Conservation (phyloP, 2,329 filamentous ascomycete species). For the Arthrocladium fulminans region DNA sequence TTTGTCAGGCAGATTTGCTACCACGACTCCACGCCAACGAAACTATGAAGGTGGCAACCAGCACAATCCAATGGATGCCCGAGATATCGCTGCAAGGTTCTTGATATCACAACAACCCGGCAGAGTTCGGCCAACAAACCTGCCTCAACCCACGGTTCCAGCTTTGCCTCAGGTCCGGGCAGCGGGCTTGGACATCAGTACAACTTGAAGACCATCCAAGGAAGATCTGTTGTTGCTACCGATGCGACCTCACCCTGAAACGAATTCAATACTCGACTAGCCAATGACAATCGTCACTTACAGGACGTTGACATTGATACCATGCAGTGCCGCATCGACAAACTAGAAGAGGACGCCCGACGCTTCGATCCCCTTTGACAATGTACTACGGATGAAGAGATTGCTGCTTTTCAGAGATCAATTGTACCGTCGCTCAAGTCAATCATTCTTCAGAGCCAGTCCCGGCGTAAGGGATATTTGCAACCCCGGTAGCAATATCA, state of each 20-base stretch:
- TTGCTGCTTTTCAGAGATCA: not conserved
- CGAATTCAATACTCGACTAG: not conserved
- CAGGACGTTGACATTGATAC: slow-evolving; percentile 1
- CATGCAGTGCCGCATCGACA: not conserved
- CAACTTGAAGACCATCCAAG: slow-evolving; percentile 11
- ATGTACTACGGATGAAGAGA: not conserved
- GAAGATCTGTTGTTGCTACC: slow-evolving; percentile 18
- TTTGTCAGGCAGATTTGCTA: not conserved
- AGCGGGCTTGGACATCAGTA: not conserved
- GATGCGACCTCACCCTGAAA: slow-evolving; percentile 13
- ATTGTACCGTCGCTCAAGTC: slow-evolving; percentile 4
- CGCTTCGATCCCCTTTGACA: not conserved
- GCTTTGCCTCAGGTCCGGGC: not conserved
- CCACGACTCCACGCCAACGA: not conserved
- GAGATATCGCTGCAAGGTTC: no score
- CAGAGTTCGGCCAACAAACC: no score
- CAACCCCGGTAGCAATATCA: not conserved
- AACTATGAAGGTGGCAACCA: no score
- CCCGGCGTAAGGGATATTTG: not conserved
- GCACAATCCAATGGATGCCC: no score
- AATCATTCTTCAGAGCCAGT: not conserved
- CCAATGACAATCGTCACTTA: slow-evolving; percentile 9
- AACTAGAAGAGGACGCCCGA: not conserved
- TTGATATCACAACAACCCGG: no score
- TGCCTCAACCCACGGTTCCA: not conserved